A percentile compares a stretch with the other conserved stretches of the same genome.
phyloP scores from a whole-genome alignment of 2,329 filamentous ascomycete genomes.

The Xylariaceae sp. region DNA sequence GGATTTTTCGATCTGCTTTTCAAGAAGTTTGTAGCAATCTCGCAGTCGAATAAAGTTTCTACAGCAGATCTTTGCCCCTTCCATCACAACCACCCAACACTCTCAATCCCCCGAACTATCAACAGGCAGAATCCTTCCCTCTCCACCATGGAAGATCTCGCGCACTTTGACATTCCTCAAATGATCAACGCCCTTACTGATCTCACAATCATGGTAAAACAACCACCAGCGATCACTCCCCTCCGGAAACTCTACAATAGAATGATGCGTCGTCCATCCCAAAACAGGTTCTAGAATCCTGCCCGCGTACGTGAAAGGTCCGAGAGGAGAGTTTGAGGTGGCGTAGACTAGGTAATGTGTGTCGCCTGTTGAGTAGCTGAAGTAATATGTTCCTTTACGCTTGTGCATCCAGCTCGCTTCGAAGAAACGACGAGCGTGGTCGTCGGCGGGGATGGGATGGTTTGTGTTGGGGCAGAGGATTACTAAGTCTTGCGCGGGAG shows the following conservation, averaged over 20 bases:
- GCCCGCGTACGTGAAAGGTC: constrained; percentile 70
- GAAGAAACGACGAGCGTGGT: constrained; percentile 74
- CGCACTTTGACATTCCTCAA: constrained; percentile 69
- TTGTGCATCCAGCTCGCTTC: constrained; percentile 80
- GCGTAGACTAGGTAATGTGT: constrained; percentile 72
- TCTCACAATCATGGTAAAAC: constrained; percentile 71
- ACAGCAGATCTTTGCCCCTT: too few relatives aligned
- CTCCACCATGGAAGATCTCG: constrained; percentile 68
- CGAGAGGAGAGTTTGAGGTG: constrained; percentile 58
- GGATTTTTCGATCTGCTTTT: too few relatives aligned
- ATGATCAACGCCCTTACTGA: constrained; percentile 67
- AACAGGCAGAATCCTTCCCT: constrained; percentile 55
- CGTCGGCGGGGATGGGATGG: constrained; percentile 56
- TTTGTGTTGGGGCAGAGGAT: constrained; percentile 62
- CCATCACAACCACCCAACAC: too few relatives aligned
- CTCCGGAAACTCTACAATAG: constrained; percentile 69
- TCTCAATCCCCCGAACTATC: too few relatives aligned
- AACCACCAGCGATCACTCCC: constrained; percentile 70
- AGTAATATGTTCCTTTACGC: constrained; percentile 65
- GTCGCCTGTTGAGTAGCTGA: constrained; percentile 75
- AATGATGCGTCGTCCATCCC: constrained; percentile 81
- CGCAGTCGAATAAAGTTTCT: too few relatives aligned
- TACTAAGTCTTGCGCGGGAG: constrained; percentile 53
- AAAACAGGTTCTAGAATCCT: constrained; percentile 70
- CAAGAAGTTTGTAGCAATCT: too few relatives aligned